Evolutionary conservation across 371 early-diverging fungal species (phyloP), one percentile per base, ranked within the genome.

Genomic region (Haplosporangium sp.): DNA sequence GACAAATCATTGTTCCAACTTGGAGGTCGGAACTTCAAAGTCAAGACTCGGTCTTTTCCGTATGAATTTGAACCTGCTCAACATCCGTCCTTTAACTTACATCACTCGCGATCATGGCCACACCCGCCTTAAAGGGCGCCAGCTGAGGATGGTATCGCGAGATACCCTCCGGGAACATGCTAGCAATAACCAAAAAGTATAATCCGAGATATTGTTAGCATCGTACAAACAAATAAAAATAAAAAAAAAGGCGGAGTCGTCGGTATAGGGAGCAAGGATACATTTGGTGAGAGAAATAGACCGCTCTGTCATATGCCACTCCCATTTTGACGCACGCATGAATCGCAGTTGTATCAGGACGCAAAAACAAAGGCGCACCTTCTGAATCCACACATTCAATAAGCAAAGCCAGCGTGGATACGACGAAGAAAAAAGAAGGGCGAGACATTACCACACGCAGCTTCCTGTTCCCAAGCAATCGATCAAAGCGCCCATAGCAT

Each of bases 111-210:
- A 76, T 76, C 71, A 66, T 67, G 23, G 77, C 77, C 6, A 76
- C 77, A 9, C 77, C 77, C 16, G 77, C 64, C 71, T 76, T 76
- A 64, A 76, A 76, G 5, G 77, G 77, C 7, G 77, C 77, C 29
- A 76, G 59, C 50, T 67, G 77, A 16, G 77, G 67, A 56, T 76
- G 71, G 54, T 76, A 76, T 20, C 77, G 55, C 8, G 77, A 76
- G 37, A 76, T 76, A 16, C 77, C 77, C 47, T 76, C 77, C 8
- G 77, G 77, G 45, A 71, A 76, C 71, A 76, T 70, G 57, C 77
- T 76, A 64, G 38, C 12, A 38, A 18, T 13, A 8, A 23, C 29
- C 29, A 4, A 29, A 13, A 48, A 8, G 11, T 18, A 21, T 21
- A 9, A 11, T 43, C 18, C 0, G 5, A 9, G 40, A 36, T 55